Evolutionary conservation across 192 early-diverging fungal genomes (phyloP).

Genomic region (Gigaspora rosea): DNA sequence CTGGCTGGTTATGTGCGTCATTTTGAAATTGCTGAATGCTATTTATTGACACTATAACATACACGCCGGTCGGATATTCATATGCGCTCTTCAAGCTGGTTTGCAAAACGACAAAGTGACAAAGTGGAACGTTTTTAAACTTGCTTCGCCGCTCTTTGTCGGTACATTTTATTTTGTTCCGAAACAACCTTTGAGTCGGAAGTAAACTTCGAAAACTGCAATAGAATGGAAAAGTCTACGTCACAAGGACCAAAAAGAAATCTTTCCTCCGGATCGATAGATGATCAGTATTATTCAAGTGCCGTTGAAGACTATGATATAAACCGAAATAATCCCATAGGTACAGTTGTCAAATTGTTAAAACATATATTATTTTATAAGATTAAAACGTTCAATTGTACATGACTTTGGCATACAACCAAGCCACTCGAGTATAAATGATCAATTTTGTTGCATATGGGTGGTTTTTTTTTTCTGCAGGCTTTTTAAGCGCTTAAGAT

Average conservation of each 20-base stretch:
- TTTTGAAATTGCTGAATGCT: no score
- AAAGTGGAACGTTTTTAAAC: background rate
- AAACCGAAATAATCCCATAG: slow-evolving; percentile 17
- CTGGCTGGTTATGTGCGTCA: no score
- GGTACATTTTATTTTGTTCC: slow-evolving; percentile 7
- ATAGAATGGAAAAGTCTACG: slow-evolving; percentile 3
- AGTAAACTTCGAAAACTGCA: background rate
- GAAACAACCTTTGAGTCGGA: background rate
- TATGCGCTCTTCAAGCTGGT: background rate
- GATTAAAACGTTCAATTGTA: background rate
- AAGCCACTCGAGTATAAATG: no score
- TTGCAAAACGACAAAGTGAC: background rate
- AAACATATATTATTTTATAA: background rate
- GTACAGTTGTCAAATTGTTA: background rate
- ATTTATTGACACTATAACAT: no score
- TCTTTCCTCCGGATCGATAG: background rate
- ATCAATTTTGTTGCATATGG: background rate
- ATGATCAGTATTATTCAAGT: slow-evolving; percentile 9
- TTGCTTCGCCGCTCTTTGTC: background rate
- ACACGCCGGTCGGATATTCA: no score
- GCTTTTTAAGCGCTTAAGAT: background rate
- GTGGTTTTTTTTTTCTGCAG: background rate
- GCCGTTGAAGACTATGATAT: slow-evolving; percentile 30
- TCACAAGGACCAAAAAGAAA: slow-evolving; percentile 8
- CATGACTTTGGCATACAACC: no score